A percentile compares a stretch with the other conserved stretches of the same genome.
phyloP scores from a whole-genome alignment of 2,329 filamentous ascomycete species.

The Aspergillus sp. region DNA sequence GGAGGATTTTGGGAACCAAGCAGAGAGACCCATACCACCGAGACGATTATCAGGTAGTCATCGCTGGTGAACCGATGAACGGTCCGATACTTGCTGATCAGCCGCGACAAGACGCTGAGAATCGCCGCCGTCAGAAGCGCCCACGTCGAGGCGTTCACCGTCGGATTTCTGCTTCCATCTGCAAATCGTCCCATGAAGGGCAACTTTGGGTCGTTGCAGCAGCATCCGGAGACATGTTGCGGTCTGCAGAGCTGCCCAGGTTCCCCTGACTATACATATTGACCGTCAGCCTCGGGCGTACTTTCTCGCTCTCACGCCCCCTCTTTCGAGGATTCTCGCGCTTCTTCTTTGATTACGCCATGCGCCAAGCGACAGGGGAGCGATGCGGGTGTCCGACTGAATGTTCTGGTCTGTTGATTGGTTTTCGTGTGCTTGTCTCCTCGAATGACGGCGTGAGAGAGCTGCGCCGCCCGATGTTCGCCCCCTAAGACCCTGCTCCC shows the following conservation, averaged over 20 bases:
- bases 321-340: not conserved
- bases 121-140: conserved; percentile 20
- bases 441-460: no score
- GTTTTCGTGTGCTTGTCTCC: no score
- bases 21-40: conserved; percentile 12
- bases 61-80: conserved; percentile 21
- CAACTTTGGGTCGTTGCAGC: not conserved
- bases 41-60: conserved; percentile 21
- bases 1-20: not conserved
- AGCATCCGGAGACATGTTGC: not conserved
- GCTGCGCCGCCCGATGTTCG: not conserved
- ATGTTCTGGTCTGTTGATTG: not conserved
- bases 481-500: no score
- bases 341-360: not conserved
- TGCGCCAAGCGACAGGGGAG: not conserved
- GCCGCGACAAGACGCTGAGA: conserved; percentile 21
- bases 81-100: conserved; percentile 22
- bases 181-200: conserved; percentile 19
- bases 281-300: not conserved
- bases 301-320: not conserved
- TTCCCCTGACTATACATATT: not conserved
- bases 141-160: conserved; percentile 23
- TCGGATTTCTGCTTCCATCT: conserved; percentile 20
- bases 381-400: not conserved
- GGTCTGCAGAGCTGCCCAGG: not conserved